phyloP scores from a whole-genome alignment of 495 filamentous ascomycete species.

The Thermochaetoides thermophila region DNA sequence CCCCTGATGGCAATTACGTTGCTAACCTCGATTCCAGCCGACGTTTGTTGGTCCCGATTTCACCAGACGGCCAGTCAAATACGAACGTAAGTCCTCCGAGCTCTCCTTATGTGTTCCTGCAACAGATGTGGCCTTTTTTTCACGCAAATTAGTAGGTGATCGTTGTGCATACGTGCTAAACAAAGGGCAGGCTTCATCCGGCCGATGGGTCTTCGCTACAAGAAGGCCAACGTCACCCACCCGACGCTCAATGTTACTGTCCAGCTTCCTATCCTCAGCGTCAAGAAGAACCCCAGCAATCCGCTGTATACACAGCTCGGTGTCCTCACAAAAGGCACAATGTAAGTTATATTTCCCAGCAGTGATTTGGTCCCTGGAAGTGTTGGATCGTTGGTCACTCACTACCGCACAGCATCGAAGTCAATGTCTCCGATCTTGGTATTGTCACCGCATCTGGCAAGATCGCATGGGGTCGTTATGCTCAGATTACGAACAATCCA shows the following conservation, averaged over 20 bases:
- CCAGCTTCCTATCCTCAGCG: constrained; percentile 79
- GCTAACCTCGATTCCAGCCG: constrained; percentile 16
- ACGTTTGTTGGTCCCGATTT: constrained; percentile 72
- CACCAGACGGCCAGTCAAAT: constrained; percentile 81
- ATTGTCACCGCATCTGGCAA: constrained; percentile 87
- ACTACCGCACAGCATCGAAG: constrained; percentile 44
- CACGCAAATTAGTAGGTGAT: no score
- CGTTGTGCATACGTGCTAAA: not conserved
- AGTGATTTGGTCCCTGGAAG: no score
- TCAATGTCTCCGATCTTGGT: constrained; percentile 88
- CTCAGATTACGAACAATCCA: constrained; percentile 53
- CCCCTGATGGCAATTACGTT: not conserved
- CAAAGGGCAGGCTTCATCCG: constrained; percentile 21
- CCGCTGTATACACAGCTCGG: constrained; percentile 90
- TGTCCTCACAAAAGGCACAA: constrained; percentile 85
- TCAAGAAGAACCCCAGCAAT: constrained; percentile 98
- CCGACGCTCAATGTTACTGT: constrained; percentile 36
- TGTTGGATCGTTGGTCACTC: not conserved
- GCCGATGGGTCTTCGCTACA: constrained; percentile 77
- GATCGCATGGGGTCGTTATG: constrained; percentile 74
- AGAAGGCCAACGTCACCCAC: constrained; percentile 86
- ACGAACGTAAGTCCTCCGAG: constrained; percentile 38
- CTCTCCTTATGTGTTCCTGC: not conserved
- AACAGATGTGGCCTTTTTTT: no score
- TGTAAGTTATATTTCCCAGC: constrained; percentile 24